phyloP scores from a whole-genome alignment of 2,329 filamentous ascomycete genomes.

The Boeremia exigua region DNA sequence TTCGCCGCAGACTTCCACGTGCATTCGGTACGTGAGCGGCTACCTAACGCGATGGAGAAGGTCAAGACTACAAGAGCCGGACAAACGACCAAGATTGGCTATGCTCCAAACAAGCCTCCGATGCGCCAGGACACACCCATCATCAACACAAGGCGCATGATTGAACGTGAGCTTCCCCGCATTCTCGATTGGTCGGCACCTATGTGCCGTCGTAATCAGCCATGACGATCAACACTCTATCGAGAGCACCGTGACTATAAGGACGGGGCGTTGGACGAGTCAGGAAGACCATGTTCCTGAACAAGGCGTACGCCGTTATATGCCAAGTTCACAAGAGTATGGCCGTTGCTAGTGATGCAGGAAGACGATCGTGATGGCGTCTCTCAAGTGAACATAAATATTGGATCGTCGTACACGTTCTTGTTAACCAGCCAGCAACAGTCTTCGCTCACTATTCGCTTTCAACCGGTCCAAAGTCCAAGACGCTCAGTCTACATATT shows the following conservation, averaged over 20 bases:
- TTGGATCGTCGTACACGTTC: background rate
- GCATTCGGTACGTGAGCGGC: constrained; percentile 8
- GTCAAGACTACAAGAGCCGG: constrained; percentile 23
- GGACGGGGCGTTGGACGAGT: constrained; percentile 7
- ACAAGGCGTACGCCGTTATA: constrained; percentile 10
- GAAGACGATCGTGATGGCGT: background rate
- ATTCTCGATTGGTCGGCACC: constrained; percentile 8
- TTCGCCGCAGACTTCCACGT: constrained; percentile 14
- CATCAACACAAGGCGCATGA: constrained; percentile 4
- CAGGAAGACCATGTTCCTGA: constrained; percentile 13
- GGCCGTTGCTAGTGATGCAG: background rate
- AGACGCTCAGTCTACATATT: background rate
- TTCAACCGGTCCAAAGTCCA: background rate
- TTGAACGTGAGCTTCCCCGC: constrained; percentile 18
- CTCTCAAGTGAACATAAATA: constrained; percentile 3
- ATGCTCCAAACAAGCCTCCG: constrained; percentile 15
- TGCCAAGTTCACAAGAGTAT: constrained; percentile 7
- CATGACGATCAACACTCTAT: constrained; percentile 12
- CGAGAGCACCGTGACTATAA: background rate
- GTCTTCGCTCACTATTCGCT: background rate
- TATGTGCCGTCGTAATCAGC: background rate
- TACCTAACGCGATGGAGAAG: constrained; percentile 32
- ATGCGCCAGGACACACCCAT: constrained; percentile 18
- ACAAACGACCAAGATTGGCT: constrained; percentile 18
- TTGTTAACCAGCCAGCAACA: constrained; percentile 1